Conservation (phyloP, 2,329 filamentous ascomycete genomes). For the Neurospora sp. region DNA sequence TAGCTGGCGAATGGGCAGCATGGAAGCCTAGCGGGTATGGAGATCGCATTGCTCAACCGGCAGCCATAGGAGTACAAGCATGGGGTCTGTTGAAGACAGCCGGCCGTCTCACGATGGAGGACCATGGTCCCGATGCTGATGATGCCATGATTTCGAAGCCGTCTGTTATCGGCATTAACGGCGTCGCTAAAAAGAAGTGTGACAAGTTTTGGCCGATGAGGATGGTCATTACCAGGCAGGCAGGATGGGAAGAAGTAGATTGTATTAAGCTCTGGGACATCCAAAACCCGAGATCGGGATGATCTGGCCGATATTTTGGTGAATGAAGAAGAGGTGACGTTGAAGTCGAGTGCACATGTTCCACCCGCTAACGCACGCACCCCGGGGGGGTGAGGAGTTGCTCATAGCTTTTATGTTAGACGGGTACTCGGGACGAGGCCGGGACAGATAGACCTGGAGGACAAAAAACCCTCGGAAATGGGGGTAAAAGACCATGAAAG, state of each 20-base stretch:
- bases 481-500: too few relatives aligned
- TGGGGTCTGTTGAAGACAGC: too few relatives aligned
- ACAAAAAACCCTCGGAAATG: too few relatives aligned
- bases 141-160: not conserved
- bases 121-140: not conserved
- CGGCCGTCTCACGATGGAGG: too few relatives aligned
- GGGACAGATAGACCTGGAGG: too few relatives aligned
- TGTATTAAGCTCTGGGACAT: not conserved
- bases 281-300: not conserved
- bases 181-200: too few relatives aligned
- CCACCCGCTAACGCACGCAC: not conserved
- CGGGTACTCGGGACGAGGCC: not conserved
- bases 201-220: too few relatives aligned
- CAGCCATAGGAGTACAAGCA: not conserved
- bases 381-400: not conserved
- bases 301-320: not conserved
- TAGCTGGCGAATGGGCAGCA: too few relatives aligned
- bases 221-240: too few relatives aligned
- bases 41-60: too few relatives aligned
- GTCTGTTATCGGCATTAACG: not conserved
- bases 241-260: too few relatives aligned
- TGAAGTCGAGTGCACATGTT: not conserved
- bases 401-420: not conserved
- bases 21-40: too few relatives aligned
- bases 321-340: not conserved